Base-by-base conservation (phyloP, 345 rosid species). In the Psidium friedrichsthalianum region DNA sequence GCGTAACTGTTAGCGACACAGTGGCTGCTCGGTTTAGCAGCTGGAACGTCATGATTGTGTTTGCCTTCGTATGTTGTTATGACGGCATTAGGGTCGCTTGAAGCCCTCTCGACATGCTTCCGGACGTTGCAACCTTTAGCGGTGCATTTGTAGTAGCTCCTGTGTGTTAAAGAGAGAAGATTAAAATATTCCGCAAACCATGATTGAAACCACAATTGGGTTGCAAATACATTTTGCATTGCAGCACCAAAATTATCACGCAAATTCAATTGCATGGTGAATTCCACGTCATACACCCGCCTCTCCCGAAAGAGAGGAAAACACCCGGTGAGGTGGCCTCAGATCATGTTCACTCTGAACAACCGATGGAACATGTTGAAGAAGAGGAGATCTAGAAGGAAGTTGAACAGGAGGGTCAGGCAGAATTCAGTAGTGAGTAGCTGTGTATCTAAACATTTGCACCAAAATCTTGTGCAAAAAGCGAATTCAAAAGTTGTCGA, bases 101-200 rank as follows among this genome's bases (percentile, higher is more conserved):
- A 93, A 86, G 99, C 95, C 88, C 99, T 93, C 90, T 96, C 99
- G 51, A 96, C 98, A 21, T 94, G 98, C 91, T 96, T 96, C 40
- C 98, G 93, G 57, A 95, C 98, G 18, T 94, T 92, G 84, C 99
- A 96, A 84, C 94, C 96, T 0, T 86, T 89, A 74, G 97, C 93
- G 27, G 98, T 95, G 88, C 99, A 95, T 90, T 95, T 95, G 86
- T 96, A 96, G 89, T 95, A 96, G 88, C 98, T 96, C 94, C 99
- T 96, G 92, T 69, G 84, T 57, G 44, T 69, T 18, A 69, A 69
- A 69, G 78, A 18, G 11, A 32, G 44, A 69, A 32, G 78, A 32
- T 9, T 8, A 69, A 64, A 32, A 29, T 6, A 40, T 61, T 52
- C 40, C 15, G 42, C 42, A 22, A 44, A 69, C 78, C 24, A 4